Evolutionary conservation across 352 stramenopile genomes (phyloP), one percentile per base, ranked within the genome.

Genomic region (Pythium aphanidermatum): DNA sequence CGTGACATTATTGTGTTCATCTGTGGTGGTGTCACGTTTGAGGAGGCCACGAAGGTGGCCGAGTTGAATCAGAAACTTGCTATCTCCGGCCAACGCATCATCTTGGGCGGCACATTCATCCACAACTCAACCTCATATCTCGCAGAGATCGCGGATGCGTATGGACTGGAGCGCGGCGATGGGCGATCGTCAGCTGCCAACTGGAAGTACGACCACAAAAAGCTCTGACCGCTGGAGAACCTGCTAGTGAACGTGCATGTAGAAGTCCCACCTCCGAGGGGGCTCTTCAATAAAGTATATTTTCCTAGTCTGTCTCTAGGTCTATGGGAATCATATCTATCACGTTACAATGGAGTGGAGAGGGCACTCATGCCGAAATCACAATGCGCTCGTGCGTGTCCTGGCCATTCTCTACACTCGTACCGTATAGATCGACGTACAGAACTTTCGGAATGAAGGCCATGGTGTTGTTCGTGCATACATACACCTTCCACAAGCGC

Each of bases 101-200:
- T 99, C 39, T 73, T 99, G 34, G 95, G 93, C 28, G 95, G 96
- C 45, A 97, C 91, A 25, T 96, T 80, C 43, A 87, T 99, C 38
- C 94, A 98, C 56, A 99, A 99, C 62, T 98, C 92, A 44, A 97
- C 87, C 14, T 97, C 86, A 57, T 99, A 99, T 55, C 63, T 99
- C 35, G 80, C 97, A 27, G 95, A 98, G 54, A 53, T 99, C 31
- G 70, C 73, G 4, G 60, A 72, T 23, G 74, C 74, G 13, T 86
- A 72, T 45, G 75, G 73, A n/a, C 58, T 87, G 8, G 26, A 33
- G 2, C 40, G 46, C 24, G 13, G 31, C 17, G 45, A 39, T 6
- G 28, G 55, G 23, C 50, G 27, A 13, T 24, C 38, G 13, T 45
- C 25, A 16, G 35, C 8, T 28, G 42, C 13, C 33, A 64, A 50